A percentile compares a stretch with the other conserved stretches of the same genome.
Evolutionary conservation across 2,329 filamentous ascomycete genomes (phyloP).

Genomic region (Mariannaea elegans): DNA sequence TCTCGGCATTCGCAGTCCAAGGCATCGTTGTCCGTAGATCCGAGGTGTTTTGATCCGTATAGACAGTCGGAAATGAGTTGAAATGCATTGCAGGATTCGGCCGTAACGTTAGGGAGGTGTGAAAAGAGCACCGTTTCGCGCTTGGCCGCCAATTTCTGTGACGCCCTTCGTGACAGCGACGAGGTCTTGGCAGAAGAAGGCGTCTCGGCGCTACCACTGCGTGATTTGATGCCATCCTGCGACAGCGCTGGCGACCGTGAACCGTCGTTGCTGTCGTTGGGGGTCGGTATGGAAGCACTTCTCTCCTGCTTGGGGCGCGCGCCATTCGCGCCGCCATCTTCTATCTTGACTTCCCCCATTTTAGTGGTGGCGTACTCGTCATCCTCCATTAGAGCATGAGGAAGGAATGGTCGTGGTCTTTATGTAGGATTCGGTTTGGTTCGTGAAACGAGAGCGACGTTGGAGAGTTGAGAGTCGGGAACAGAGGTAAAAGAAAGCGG

Average conservation of each 20-base stretch:
- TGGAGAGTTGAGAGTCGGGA: slow-evolving; percentile 22
- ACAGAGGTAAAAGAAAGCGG: slow-evolving; percentile 29
- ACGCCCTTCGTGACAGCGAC: slow-evolving; percentile 77
- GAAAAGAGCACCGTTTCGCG: slow-evolving; percentile 73
- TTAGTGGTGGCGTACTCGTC: slow-evolving; percentile 50
- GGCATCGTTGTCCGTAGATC: slow-evolving; percentile 87
- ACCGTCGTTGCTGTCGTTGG: slow-evolving; percentile 38
- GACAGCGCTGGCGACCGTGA: slow-evolving; percentile 53
- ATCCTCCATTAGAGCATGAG: slow-evolving; percentile 51
- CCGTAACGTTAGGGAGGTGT: slow-evolving; percentile 80
- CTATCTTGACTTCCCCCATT: slow-evolving; percentile 57
- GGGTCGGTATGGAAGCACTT: slow-evolving; percentile 51
- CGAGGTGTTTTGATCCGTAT: slow-evolving; percentile 91
- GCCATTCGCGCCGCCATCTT: slow-evolving; percentile 47
- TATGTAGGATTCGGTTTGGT: slow-evolving; percentile 11
- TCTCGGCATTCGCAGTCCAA: slow-evolving; percentile 95
- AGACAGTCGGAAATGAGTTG: slow-evolving; percentile 84
- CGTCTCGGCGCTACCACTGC: slow-evolving; percentile 58
- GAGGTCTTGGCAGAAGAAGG: slow-evolving; percentile 65
- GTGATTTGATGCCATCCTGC: slow-evolving; percentile 56
- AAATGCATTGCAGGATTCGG: slow-evolving; percentile 79
- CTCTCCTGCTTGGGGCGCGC: slow-evolving; percentile 52
- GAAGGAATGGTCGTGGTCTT: slow-evolving; percentile 25
- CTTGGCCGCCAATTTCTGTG: slow-evolving; percentile 70
- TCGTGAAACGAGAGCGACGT: slow-evolving; percentile 22